Evolutionary conservation across 257 asterid species (phyloP).

Genomic region (Striga asiatica): DNA sequence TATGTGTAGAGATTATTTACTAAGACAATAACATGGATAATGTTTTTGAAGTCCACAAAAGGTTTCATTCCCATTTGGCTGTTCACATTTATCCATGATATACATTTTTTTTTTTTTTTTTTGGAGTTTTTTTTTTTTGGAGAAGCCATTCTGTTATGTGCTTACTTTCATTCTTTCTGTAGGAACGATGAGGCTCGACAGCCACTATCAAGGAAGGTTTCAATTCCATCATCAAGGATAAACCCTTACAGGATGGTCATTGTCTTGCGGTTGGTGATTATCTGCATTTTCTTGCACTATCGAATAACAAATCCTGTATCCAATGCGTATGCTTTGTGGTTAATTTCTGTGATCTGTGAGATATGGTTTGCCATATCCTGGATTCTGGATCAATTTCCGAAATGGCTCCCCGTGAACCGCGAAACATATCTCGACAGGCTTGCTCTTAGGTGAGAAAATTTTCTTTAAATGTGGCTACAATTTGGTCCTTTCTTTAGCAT

Average conservation of each 20-base stretch:
- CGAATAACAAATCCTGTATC: slow-evolving; percentile 89
- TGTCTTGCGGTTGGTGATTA: slow-evolving; percentile 76
- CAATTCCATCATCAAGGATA: slow-evolving; percentile 87
- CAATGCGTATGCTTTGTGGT: slow-evolving; percentile 85
- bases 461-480: too few relatives aligned
- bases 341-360: slow-evolving; percentile 93
- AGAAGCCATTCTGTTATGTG: neutral
- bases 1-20: neutral
- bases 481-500: too few relatives aligned
- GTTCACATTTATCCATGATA: neutral
- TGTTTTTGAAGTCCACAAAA: slow-evolving; percentile 5
- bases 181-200: slow-evolving; percentile 99
- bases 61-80: slow-evolving; percentile 11
- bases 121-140: neutral
- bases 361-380: slow-evolving; percentile 97
- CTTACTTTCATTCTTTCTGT: slow-evolving; percentile 21
- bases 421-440: slow-evolving; percentile 99
- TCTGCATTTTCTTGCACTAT: slow-evolving; percentile 81
- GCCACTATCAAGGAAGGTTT: slow-evolving; percentile 97
- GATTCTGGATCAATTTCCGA: slow-evolving; percentile 99
- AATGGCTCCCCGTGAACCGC: slow-evolving; percentile 95
- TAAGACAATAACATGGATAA: neutral
- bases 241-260: slow-evolving; percentile 98
- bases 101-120: neutral
- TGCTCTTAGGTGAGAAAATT: slow-evolving; percentile 64